Conservation (phyloP, 2,329 filamentous ascomycete species). For the Aureobasidium namibiae region DNA sequence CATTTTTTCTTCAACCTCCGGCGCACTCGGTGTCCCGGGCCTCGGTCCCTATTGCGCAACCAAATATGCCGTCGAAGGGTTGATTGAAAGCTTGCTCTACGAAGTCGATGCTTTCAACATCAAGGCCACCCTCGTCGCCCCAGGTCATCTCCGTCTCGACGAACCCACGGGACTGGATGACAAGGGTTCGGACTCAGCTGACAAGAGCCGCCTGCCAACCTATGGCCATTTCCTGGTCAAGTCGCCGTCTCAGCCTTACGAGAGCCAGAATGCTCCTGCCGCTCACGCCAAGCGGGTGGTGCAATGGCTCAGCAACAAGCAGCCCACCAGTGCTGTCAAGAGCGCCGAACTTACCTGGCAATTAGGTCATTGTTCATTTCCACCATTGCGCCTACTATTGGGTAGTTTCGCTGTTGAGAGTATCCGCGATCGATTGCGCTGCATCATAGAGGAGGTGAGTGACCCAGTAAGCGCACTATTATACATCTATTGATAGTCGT, state of each 20-base stretch:
- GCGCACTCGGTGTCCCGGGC: conserved; percentile 86
- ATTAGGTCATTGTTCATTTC: conserved; percentile 88
- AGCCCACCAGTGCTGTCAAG: conserved; percentile 87
- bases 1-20: conserved; percentile 89
- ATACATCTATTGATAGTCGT: conserved; percentile 6
- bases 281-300: conserved; percentile 85
- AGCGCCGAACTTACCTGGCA: conserved; percentile 91
- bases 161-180: conserved; percentile 47
- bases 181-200: conserved; percentile 23
- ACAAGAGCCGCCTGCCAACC: conserved; percentile 48
- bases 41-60: conserved; percentile 92
- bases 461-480: not conserved
- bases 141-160: conserved; percentile 78
- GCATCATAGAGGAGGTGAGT: conserved; percentile 80
- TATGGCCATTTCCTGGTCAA: conserved; percentile 94
- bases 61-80: conserved; percentile 91
- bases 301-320: conserved; percentile 86
- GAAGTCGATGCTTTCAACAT: conserved; percentile 88
- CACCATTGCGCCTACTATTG: conserved; percentile 75
- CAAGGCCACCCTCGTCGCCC: conserved; percentile 87
- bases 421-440: conserved; percentile 79
- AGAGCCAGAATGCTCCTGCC: conserved; percentile 68
- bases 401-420: conserved; percentile 95
- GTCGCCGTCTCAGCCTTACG: conserved; percentile 72
- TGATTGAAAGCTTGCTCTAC: conserved; percentile 95